Conservation (phyloP, 139 green algal species). For the Eudorina sp. region DNA sequence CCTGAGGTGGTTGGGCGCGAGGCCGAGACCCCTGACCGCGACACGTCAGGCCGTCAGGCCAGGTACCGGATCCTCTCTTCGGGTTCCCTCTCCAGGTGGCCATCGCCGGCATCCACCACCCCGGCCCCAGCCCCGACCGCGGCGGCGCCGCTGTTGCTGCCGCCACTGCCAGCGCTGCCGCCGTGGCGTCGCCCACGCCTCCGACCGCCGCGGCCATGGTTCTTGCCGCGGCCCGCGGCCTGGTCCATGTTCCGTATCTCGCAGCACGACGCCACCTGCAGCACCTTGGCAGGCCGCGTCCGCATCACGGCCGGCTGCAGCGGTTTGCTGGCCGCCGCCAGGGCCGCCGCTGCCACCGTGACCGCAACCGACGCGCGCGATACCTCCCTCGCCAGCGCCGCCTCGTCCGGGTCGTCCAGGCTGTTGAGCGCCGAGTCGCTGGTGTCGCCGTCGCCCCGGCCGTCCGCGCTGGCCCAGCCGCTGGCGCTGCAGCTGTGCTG, state of each 20-base stretch:
- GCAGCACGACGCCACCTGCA: not conserved
- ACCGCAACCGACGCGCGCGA: not conserved
- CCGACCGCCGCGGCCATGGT: not conserved
- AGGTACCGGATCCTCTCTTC: not conserved
- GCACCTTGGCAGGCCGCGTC: not conserved
- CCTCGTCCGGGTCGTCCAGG: not conserved
- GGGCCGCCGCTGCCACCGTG: not conserved
- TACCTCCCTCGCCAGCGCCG: not conserved
- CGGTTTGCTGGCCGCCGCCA: not conserved
- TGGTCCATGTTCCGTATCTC: not conserved
- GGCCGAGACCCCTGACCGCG: too few species aligned
- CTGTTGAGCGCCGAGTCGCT: not conserved
- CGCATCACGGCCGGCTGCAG: not conserved
- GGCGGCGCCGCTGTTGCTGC: not conserved
- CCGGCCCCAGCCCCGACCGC: not conserved
- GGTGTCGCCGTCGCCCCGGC: not conserved
- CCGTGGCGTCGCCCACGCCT: not conserved
- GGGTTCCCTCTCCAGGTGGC: not conserved
- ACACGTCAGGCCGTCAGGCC: too few species aligned
- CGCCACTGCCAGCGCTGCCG: not conserved
- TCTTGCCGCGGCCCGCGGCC: not conserved
- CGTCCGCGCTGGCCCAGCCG: not conserved
- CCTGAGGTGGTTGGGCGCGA: too few species aligned
- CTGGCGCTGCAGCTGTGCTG: not conserved
- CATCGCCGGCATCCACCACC: not conserved